These are phyloP conservation scores for Gyromitra esculenta DNA, from an alignment of 2,329 filamentous ascomycete species.

Conservation along the genomic window DNA sequence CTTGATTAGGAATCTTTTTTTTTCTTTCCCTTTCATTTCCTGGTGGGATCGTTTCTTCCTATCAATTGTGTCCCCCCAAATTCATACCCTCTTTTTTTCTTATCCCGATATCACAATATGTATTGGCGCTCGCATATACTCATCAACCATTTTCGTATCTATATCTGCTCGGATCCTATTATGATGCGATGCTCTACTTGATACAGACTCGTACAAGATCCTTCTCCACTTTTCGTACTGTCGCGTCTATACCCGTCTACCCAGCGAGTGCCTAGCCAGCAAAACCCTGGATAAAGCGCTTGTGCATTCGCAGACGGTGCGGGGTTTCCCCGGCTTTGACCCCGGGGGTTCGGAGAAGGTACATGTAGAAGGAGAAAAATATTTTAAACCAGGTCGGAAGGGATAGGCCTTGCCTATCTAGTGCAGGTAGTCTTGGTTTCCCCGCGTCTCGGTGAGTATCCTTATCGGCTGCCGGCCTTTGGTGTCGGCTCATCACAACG, in stretches of 20 bases:
- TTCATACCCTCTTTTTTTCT: not conserved
- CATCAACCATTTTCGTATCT: conserved; percentile 21
- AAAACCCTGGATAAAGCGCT: conserved; percentile 30
- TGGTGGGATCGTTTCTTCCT: conserved; percentile 14
- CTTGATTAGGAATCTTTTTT: conserved; percentile 14
- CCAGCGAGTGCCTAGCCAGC: conserved; percentile 12
- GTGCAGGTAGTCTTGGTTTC: conserved; percentile 10
- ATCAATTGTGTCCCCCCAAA: conserved; percentile 1
- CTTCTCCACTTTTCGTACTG: not conserved
- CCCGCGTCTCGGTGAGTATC: conserved; percentile 21
- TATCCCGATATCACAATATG: not conserved
- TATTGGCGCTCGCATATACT: not conserved
- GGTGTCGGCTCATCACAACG: not conserved
- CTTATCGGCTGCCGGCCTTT: not conserved
- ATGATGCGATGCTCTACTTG: conserved; percentile 26
- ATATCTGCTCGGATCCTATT: not conserved
- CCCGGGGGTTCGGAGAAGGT: conserved; percentile 16
- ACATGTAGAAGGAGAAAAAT: not conserved
- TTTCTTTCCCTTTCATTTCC: not conserved
- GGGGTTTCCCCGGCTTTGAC: conserved; percentile 46
- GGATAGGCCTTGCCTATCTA: conserved; percentile 1
- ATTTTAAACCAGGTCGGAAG: not conserved
- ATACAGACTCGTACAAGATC: conserved; percentile 35
- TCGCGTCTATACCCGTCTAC: not conserved
- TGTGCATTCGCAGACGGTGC: conserved; percentile 21